Conservation (phyloP, 129 eudicot genomes). For the Heracleum sosnowskyi region DNA sequence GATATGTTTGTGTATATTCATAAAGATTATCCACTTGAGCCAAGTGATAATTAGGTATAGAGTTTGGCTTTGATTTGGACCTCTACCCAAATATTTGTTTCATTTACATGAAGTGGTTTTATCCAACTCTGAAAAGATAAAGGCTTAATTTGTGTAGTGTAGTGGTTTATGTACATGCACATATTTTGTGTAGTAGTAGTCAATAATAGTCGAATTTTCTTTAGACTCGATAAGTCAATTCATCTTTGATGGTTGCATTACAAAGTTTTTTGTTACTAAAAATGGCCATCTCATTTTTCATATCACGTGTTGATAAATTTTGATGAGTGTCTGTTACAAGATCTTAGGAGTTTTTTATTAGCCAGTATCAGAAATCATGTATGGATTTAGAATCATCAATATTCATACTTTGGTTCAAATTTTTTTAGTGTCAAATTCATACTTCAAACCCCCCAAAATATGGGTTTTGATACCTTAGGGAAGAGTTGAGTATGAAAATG, state of each 20-base stretch:
- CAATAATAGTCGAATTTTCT: not conserved
- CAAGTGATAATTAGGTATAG: not conserved
- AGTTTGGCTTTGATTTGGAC: not conserved
- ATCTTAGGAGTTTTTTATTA: too few species aligned
- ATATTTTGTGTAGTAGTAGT: not conserved
- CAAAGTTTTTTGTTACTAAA: not conserved
- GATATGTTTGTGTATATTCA: not conserved
- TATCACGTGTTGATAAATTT: not conserved
- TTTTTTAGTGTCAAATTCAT: too few species aligned
- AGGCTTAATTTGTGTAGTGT: not conserved
- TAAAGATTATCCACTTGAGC: not conserved
- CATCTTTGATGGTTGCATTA: not conserved
- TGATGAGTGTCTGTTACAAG: too few species aligned
- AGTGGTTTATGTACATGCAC: not conserved
- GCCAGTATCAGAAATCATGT: too few species aligned
- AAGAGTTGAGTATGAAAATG: too few species aligned
- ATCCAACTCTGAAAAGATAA: not conserved
- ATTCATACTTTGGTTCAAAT: too few species aligned
- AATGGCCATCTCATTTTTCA: not conserved
- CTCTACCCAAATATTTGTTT: conserved; percentile 3
- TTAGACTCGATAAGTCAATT: not conserved
- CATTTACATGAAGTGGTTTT: not conserved
- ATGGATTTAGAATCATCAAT: too few species aligned
- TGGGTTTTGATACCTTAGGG: too few species aligned
- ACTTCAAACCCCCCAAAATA: too few species aligned